A percentile compares a stretch with the other conserved stretches of the same genome.
These are phyloP conservation scores for Fraxinus nigra DNA, from an alignment of 305 asterid genomes.

Conservation along the genomic window DNA sequence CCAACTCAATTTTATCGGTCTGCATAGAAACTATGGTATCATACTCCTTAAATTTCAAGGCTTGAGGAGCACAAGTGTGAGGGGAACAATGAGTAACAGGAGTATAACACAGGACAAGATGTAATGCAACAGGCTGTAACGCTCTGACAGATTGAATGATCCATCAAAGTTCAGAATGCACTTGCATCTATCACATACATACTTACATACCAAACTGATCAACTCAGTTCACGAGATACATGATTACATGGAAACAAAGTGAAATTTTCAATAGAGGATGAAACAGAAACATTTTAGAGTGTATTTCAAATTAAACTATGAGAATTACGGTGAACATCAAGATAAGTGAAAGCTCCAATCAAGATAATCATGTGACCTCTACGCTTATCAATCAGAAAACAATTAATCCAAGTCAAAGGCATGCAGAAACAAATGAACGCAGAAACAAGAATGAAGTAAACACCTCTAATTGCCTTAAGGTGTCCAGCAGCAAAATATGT, in stretches of 20 bases:
- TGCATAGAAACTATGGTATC: constrained; percentile 37
- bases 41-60: constrained; percentile 19
- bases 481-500: constrained; percentile 83
- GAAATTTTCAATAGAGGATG: not conserved
- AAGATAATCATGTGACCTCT: not conserved
- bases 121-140: constrained; percentile 1
- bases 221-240: not conserved
- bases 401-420: constrained; percentile 19
- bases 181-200: constrained; percentile 6
- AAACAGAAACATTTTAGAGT: not conserved
- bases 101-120: not conserved
- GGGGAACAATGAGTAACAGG: constrained; percentile 5
- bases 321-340: constrained; percentile 2
- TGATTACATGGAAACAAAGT: not conserved
- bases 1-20: constrained; percentile 94
- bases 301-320: constrained; percentile 15
- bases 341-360: constrained; percentile 14
- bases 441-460: constrained; percentile 24
- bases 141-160: constrained; percentile 8
- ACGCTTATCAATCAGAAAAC: not conserved
- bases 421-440: constrained; percentile 15
- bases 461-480: constrained; percentile 92
- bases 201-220: not conserved
- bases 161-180: constrained; percentile 16
- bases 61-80: not conserved